These are phyloP conservation scores for Solanum acaule DNA, from an alignment of 257 asterid species.

Conservation along the genomic window DNA sequence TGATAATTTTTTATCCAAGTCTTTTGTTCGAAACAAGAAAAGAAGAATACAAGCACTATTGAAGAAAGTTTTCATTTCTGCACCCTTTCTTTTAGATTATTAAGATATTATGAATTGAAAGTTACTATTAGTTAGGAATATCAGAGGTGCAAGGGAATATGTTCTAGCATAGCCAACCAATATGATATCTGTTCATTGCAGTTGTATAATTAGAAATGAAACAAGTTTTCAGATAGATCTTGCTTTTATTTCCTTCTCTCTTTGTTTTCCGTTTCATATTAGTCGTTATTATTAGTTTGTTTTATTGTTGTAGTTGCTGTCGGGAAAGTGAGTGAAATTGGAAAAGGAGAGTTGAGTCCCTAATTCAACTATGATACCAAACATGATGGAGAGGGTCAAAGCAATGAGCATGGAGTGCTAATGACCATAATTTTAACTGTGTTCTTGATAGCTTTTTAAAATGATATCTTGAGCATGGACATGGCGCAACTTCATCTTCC, in stretches of 20 bases:
- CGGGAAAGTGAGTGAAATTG: neutral
- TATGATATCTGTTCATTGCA: neutral
- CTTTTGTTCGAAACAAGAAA: neutral
- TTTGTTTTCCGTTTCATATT: neutral
- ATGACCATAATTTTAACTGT: neutral
- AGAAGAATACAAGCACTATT: neutral
- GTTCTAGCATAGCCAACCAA: neutral
- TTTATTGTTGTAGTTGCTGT: neutral
- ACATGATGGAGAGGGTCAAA: neutral
- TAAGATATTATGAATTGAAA: neutral
- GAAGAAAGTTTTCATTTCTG: neutral
- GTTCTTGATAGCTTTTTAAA: neutral
- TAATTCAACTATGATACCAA: neutral
- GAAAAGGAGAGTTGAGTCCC: neutral
- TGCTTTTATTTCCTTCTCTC: neutral
- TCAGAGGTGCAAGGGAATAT: neutral
- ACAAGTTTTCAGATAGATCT: neutral
- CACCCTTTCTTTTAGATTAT: neutral
- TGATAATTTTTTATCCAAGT: neutral
- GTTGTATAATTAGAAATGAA: neutral
- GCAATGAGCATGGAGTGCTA: neutral
- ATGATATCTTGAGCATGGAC: neutral
- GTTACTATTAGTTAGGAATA: neutral
- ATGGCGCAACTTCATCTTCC: neutral
- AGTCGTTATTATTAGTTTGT: neutral